Evolutionary conservation across 1,139 yeast genomes (phyloP).

Genomic region (Suhomyces bolitotheri): DNA sequence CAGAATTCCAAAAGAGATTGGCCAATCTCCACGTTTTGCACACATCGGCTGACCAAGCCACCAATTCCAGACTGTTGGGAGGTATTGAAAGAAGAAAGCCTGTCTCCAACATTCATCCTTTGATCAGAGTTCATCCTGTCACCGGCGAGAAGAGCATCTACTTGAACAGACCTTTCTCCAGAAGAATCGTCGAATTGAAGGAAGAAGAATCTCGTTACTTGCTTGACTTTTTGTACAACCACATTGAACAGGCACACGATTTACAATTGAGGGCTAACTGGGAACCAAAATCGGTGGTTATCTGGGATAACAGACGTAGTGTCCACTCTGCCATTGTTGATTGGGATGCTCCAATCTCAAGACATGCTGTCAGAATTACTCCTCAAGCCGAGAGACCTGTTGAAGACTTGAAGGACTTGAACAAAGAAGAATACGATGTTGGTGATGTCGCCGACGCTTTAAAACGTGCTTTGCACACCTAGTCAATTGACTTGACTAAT

Average conservation of each 20-base stretch:
- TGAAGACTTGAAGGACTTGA: constrained; percentile 34
- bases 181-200: constrained; percentile 56
- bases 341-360: constrained; percentile 42
- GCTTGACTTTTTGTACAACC: constrained; percentile 50
- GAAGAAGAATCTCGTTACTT: constrained; percentile 55
- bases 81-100: constrained; percentile 47
- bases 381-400: constrained; percentile 53
- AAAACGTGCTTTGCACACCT: constrained; percentile 15
- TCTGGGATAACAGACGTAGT: constrained; percentile 50
- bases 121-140: constrained; percentile 59
- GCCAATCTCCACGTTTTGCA: constrained; percentile 29
- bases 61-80: constrained; percentile 35
- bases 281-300: constrained; percentile 58
- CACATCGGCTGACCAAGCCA: constrained; percentile 29
- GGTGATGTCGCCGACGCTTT: constrained; percentile 44
- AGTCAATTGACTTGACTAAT: background rate
- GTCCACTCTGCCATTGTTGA: constrained; percentile 46
- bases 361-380: constrained; percentile 48
- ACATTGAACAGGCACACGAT: constrained; percentile 50
- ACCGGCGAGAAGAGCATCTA: constrained; percentile 53
- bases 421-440: constrained; percentile 36
- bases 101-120: constrained; percentile 51
- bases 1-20: constrained; percentile 28
- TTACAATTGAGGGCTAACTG: constrained; percentile 58
- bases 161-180: constrained; percentile 56